Evolutionary conservation across 768 basidiomycete genomes (phyloP), one percentile per base, ranked within the genome.

Genomic region (Termitomyces sp.): DNA sequence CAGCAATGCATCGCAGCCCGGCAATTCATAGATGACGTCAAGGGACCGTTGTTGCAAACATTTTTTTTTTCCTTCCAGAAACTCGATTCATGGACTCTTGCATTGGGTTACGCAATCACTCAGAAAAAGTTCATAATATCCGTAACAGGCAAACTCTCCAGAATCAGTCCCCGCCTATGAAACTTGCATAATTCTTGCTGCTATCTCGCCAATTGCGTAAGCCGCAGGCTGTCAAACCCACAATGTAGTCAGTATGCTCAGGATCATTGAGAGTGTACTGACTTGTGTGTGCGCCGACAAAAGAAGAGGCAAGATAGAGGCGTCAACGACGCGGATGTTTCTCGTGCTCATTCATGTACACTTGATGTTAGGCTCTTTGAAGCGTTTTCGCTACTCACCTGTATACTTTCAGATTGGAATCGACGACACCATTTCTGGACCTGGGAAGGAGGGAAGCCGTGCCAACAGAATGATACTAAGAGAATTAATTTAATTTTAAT

Each of bases 291-390:
- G 76, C 26, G 73, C 69, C 4, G 73, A 71, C 46, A 76, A 60
- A 14, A 73, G 72, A 32, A 78, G 59, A 2, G 80, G 78, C 13
- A 78, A 40, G 44, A 81, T 64, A 2, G 77, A 79, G 3, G 72
- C 49, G 61, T 81, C 80, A 13, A 70, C 77, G 22, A 82, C 77
- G 10, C 80, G 76, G 24, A 81, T 45, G 58, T 81, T 81, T 18
- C 58, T 63, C 1, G 77, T 78, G 14, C 78, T 78, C 6, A 28
- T n/a, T 78, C 12, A 28, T n/a, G 5, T 12, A 52, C 12, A 40
- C 16, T 50, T 30, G 22, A 7, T 9, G 2, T 26, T 3, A 9
- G 6, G 6, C 18, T 13, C 36, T 28, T 6, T 18, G 14, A 30
- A 36, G 18, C 6, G 56, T 18, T 18, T 24, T 16, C 10, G 18